These are phyloP conservation scores for Corymbia maculata DNA, from an alignment of 345 rosid species.

Conservation along the genomic window DNA sequence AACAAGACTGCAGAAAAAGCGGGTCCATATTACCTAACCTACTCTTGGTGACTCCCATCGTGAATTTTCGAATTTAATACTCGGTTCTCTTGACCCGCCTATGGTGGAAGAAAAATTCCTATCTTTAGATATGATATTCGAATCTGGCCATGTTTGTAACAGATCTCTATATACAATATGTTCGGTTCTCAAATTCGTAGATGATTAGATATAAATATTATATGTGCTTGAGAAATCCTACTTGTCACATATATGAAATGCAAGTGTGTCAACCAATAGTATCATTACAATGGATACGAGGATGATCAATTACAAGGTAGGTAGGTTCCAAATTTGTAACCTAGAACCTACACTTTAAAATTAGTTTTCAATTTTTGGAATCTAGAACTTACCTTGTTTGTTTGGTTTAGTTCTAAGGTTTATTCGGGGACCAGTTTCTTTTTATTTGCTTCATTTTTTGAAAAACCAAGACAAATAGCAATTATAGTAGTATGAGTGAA, in stretches of 20 bases:
- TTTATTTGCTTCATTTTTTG: not conserved
- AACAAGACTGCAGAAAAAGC: not conserved
- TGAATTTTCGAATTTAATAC: not conserved
- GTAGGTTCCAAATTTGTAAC: not conserved
- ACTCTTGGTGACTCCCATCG: not conserved
- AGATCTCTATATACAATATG: not conserved
- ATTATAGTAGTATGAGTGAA: not conserved
- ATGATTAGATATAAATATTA: not conserved
- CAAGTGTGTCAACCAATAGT: not conserved
- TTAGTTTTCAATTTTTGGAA: accelerated
- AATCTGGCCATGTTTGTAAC: not conserved
- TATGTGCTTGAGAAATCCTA: not conserved
- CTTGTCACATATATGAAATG: not conserved
- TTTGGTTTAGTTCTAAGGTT: not conserved
- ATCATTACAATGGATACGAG: not conserved
- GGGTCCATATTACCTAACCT: not conserved
- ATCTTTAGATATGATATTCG: not conserved
- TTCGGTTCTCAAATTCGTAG: not conserved
- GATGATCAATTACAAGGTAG: not conserved
- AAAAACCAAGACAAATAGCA: not conserved
- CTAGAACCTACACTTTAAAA: not conserved
- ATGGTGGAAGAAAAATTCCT: not conserved
- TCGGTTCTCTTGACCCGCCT: not conserved
- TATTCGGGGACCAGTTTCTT: too few species aligned
- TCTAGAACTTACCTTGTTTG: not conserved